Evolutionary conservation across 495 filamentous ascomycete species (phyloP).

Genomic region (Penicillium pulvis): DNA sequence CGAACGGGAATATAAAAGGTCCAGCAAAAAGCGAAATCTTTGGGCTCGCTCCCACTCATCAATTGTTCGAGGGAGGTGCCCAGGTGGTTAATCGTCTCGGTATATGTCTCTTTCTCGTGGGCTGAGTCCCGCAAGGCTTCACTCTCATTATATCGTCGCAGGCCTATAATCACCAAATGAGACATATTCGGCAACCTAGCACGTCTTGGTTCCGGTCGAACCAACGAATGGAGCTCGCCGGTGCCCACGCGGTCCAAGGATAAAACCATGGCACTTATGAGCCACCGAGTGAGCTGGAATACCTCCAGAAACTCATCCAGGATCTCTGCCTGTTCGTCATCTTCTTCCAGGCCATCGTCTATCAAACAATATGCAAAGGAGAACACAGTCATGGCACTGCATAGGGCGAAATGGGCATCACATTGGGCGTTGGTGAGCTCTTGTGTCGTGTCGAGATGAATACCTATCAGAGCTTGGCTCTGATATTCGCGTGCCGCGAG

Average conservation of each 20-base stretch:
- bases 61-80: constrained; percentile 32
- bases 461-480: constrained; percentile 36
- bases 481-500: constrained; percentile 40
- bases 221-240: constrained; percentile 39
- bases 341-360: constrained; percentile 23
- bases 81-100: constrained; percentile 34
- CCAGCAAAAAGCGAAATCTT: constrained; percentile 50
- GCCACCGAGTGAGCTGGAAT: constrained; percentile 43
- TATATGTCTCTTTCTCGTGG: constrained; percentile 36
- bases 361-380: constrained; percentile 43
- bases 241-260: constrained; percentile 35
- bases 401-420: constrained; percentile 50
- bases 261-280: constrained; percentile 34
- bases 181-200: constrained; percentile 43
- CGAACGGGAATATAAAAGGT: constrained; percentile 49
- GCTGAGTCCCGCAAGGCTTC: constrained; percentile 26
- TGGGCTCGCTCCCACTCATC: constrained; percentile 38
- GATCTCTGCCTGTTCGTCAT: constrained; percentile 20
- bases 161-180: constrained; percentile 35
- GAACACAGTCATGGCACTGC: constrained; percentile 47
- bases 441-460: constrained; percentile 26
- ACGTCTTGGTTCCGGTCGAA: constrained; percentile 22
- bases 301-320: constrained; percentile 47
- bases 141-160: constrained; percentile 31
- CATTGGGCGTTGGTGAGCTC: constrained; percentile 39